Percentiles rank a stretch among this genome's conserved stretches.
phyloP scores from a whole-genome alignment of 2,329 filamentous ascomycete genomes.

The Teratosphaeria nubilosa region DNA sequence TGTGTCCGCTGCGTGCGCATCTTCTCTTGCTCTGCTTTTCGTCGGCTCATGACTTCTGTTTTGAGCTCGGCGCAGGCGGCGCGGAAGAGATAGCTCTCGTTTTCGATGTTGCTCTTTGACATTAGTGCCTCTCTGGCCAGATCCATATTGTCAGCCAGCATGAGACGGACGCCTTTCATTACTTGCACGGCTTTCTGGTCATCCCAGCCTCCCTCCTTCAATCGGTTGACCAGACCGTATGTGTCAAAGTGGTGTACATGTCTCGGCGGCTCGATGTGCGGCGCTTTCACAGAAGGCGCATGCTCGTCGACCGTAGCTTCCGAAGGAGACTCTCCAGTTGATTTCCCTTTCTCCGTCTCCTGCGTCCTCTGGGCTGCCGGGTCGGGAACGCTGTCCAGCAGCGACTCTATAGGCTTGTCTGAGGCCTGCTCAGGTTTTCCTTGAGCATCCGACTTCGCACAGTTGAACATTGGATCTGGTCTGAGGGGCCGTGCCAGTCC shows the following conservation, averaged over 20 bases:
- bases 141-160: conserved; percentile 70
- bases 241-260: conserved; percentile 97
- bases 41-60: conserved; percentile 72
- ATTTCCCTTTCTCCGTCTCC: background rate
- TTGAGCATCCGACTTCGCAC: conserved; percentile 6
- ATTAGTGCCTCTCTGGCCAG: conserved; percentile 71
- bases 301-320: conserved; percentile 23
- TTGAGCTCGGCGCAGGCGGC: conserved; percentile 87
- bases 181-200: conserved; percentile 66
- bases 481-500: conserved; percentile 2
- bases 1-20: conserved; percentile 75
- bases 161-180: conserved; percentile 82
- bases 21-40: conserved; percentile 66
- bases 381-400: conserved; percentile 21
- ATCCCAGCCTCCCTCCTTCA: conserved; percentile 62
- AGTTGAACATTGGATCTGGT: conserved; percentile 16
- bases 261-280: conserved; percentile 59
- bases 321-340: conserved; percentile 19
- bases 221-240: conserved; percentile 74
- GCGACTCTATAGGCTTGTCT: conserved; percentile 16
- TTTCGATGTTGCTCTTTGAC: conserved; percentile 86
- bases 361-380: conserved; percentile 14
- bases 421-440: conserved; percentile 4
- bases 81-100: conserved; percentile 84
- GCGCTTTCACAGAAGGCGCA: conserved; percentile 41